Percentiles rank a stretch among this genome's conserved stretches.
Evolutionary conservation across 495 filamentous ascomycete genomes (phyloP).

Genomic region (Hypoxylon intermedium): DNA sequence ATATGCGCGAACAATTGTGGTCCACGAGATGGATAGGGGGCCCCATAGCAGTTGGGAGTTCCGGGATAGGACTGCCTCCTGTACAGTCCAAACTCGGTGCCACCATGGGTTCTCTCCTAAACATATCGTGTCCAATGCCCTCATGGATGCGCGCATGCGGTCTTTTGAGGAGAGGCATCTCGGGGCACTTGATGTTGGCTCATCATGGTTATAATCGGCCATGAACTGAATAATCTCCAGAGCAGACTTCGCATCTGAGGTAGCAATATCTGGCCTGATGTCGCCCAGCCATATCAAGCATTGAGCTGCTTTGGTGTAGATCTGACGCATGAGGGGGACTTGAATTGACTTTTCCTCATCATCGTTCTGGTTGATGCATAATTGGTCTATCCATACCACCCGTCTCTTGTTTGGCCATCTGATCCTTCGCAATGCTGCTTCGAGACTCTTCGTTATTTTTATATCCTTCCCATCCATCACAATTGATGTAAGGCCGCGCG

Average conservation of each 20-base stretch:
- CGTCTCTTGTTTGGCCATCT: background rate
- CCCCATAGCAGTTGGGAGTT: background rate
- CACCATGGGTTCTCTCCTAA: background rate
- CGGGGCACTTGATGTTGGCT: background rate
- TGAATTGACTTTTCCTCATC: background rate
- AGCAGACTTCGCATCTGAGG: background rate
- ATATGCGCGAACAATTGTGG: background rate
- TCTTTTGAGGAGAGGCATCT: background rate
- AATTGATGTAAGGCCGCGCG: background rate
- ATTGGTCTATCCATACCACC: slow-evolving; percentile 3
- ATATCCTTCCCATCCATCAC: background rate
- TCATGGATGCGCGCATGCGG: no score
- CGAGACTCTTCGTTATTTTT: background rate
- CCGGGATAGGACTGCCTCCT: background rate
- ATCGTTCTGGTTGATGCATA: slow-evolving; percentile 22
- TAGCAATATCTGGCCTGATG: background rate
- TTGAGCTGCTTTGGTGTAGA: slow-evolving; percentile 1
- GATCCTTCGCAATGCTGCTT: background rate
- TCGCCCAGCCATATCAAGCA: background rate
- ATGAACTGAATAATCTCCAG: background rate
- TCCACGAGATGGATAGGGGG: background rate
- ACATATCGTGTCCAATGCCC: background rate
- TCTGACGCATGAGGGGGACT: slow-evolving; percentile 5
- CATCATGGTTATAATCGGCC: background rate
- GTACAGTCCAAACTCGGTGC: slow-evolving; percentile 2